Evolutionary conservation across 441 rosid species (phyloP), one percentile per base, ranked within the genome.

Genomic region (Euphorbia celastroides): DNA sequence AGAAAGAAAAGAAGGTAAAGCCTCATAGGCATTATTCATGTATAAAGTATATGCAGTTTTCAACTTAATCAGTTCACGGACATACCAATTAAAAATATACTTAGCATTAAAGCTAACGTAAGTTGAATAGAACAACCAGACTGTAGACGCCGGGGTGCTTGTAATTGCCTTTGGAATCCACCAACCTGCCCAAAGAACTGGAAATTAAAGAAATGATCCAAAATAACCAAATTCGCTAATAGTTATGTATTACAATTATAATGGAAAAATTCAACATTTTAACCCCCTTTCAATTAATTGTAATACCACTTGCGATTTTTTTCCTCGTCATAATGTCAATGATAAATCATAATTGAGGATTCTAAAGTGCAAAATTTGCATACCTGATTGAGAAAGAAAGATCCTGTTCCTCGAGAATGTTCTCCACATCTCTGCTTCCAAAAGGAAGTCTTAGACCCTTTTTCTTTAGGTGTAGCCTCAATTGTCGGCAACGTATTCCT

Each of bases 61-160:
- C 58, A 62, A 71, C 36, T 32, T 66, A 70, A 54, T 32, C 28
- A n/a, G 64, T 59, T 32, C 60, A 50, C 58, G 32, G 44, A 66
- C 94, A 82, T 75, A 89, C 98, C 87, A 32, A 92, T 81, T 64
- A 89, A 74, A 77, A 92, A 81, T 64, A 89, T 73, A 41, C 87
- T 80, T 58, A 89, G 79, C 81, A 80, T 74, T 60, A 92, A 77
- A 70, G 79, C 82, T 57, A 92, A 88, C 70, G 77, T 79, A 70
- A 86, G 77, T 73, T 82, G 88, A 30, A 89, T 48, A 42, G 94
- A 87, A 74, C 88, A 79, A 71, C 83, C 79, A 66, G 77, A 66
- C 65, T 77, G 87, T 71, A 77, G 20, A 4, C 69, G 85, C 48
- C 74, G 59, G 2, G 92, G 84, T 72, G 76, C 65, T 54, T 70